Conservation (phyloP, 257 asterid genomes). For the Rhazya stricta region DNA sequence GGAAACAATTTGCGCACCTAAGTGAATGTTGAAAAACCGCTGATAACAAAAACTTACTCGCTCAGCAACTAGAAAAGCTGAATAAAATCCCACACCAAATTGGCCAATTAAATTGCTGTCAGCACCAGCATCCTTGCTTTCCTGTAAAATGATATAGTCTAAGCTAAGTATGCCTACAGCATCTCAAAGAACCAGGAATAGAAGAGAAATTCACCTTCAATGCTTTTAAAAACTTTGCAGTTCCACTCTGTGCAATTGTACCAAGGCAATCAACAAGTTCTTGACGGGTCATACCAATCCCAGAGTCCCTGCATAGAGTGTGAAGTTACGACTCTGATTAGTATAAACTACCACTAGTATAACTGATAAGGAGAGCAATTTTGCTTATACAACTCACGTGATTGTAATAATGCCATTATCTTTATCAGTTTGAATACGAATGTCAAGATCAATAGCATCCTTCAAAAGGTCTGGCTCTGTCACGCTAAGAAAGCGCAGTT, state of each 20-base stretch:
- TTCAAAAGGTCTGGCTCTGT: conserved; percentile 73
- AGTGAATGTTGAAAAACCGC: not conserved
- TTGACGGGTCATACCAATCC: conserved; percentile 93
- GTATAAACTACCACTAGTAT: not conserved
- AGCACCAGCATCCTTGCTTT: conserved; percentile 82
- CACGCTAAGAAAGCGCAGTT: conserved; percentile 91
- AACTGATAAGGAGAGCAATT: conserved; percentile 5
- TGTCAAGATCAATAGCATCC: conserved; percentile 76
- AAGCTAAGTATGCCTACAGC: not conserved
- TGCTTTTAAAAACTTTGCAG: conserved; percentile 90
- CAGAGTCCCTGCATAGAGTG: conserved; percentile 63
- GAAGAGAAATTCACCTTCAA: conserved; percentile 50
- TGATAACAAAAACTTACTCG: conserved; percentile 39
- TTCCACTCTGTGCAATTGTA: conserved; percentile 98
- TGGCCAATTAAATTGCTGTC: conserved; percentile 98
- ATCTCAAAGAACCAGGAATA: not conserved
- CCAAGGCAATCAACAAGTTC: conserved; percentile 96
- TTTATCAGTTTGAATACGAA: conserved; percentile 77
- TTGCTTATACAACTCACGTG: conserved; percentile 41
- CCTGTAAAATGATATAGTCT: conserved; percentile 46
- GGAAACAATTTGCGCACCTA: not conserved
- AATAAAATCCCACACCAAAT: conserved; percentile 98
- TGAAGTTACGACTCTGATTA: conserved; percentile 14
- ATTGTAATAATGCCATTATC: conserved; percentile 85
- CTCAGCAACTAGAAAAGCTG: conserved; percentile 91